These are phyloP conservation scores for Helminthosporium solani DNA, from an alignment of 2,329 filamentous ascomycete genomes.

Conservation along the genomic window DNA sequence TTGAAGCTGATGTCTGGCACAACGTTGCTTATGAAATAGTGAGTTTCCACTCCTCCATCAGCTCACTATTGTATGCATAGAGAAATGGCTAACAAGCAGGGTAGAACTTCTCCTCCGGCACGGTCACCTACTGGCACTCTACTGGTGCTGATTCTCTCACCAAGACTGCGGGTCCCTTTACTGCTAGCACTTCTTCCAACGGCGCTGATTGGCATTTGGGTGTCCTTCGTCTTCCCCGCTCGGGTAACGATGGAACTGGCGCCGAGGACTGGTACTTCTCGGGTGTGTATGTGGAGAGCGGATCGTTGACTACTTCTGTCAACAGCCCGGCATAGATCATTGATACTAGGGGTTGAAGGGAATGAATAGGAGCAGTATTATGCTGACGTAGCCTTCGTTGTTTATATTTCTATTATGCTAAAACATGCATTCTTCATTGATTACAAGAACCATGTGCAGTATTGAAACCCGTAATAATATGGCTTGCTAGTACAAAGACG, in stretches of 20 bases:
- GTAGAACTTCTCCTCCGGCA: constrained; percentile 60
- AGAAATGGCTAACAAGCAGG: constrained; percentile 12
- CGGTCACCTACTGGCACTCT: constrained; percentile 70
- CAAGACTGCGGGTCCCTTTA: constrained; percentile 61
- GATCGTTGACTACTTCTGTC: constrained; percentile 42
- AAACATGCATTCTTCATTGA: neutral
- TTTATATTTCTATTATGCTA: neutral
- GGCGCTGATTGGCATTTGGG: constrained; percentile 73
- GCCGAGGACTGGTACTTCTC: constrained; percentile 71
- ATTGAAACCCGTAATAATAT: no score
- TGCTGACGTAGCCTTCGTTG: neutral
- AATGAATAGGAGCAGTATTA: neutral
- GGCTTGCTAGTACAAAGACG: no score
- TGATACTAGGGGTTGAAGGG: neutral
- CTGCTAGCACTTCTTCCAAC: constrained; percentile 62
- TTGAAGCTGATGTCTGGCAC: constrained; percentile 67
- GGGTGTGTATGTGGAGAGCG: constrained; percentile 69
- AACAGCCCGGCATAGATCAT: constrained; percentile 22
- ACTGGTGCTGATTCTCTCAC: constrained; percentile 60
- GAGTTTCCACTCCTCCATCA: constrained; percentile 11
- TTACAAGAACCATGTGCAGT: neutral
- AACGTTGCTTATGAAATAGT: constrained; percentile 73
- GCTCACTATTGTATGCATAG: neutral
- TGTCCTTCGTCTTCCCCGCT: constrained; percentile 63
- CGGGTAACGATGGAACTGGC: constrained; percentile 53